Evolutionary conservation across 2,329 filamentous ascomycete genomes (phyloP).

Genomic region (Aspergillus aculeatinus): DNA sequence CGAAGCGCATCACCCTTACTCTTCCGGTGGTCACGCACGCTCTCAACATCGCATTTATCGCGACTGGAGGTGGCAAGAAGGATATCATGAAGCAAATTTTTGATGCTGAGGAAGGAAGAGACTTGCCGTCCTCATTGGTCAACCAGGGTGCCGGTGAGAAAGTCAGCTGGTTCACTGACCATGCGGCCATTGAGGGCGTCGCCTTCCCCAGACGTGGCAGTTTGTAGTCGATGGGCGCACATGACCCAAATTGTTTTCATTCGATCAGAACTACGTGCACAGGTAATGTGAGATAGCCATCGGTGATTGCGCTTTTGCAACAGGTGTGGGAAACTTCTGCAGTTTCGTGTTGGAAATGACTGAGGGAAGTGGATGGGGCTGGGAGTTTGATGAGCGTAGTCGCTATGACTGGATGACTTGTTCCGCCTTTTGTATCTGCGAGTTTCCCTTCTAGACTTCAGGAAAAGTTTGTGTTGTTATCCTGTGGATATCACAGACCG

Average conservation of each 20-base stretch:
- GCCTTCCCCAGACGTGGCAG: slow-evolving; percentile 74
- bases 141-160: slow-evolving; percentile 82
- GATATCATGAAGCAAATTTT: slow-evolving; percentile 92
- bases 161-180: slow-evolving; percentile 93
- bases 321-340: neutral
- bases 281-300: neutral
- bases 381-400: neutral
- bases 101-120: slow-evolving; percentile 68
- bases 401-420: slow-evolving; percentile 4
- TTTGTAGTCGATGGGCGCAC: slow-evolving; percentile 42
- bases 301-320: neutral
- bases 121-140: slow-evolving; percentile 81
- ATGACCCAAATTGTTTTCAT: neutral
- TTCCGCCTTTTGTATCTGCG: neutral
- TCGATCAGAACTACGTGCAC: neutral
- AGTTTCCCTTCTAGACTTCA: neutral
- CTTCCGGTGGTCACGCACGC: slow-evolving; percentile 87
- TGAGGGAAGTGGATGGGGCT: neutral
- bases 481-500: slow-evolving; percentile 10
- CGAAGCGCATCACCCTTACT: slow-evolving; percentile 86
- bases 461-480: slow-evolving; percentile 11
- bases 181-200: slow-evolving; percentile 80
- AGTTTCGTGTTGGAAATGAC: neutral
- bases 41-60: slow-evolving; percentile 84
- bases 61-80: slow-evolving; percentile 85